Evolutionary conservation across 257 asterid genomes (phyloP).

Genomic region (Mitragyna speciosa): DNA sequence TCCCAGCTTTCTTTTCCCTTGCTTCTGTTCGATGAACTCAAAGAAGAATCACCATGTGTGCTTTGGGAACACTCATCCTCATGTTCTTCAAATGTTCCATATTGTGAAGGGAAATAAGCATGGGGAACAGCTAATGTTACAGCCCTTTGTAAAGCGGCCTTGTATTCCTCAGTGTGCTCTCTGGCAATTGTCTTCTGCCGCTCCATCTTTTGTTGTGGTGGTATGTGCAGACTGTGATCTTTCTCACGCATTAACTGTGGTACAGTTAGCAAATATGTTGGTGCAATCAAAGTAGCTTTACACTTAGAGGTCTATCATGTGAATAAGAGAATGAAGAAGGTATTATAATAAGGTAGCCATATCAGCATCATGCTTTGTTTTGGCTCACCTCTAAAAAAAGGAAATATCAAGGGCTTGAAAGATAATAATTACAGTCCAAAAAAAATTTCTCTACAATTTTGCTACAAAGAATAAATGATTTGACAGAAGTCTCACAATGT

Average conservation of each 20-base stretch:
- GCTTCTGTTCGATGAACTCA: conserved; percentile 47
- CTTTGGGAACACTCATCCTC: conserved; percentile 27
- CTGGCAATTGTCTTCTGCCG: conserved; percentile 59
- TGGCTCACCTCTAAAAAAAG: background rate
- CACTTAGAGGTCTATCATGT: too few species aligned
- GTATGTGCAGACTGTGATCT: conserved; percentile 52
- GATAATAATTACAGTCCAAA: background rate
- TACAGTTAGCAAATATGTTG: background rate
- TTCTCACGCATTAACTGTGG: conserved; percentile 58
- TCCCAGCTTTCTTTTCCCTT: conserved; percentile 64
- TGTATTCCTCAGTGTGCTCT: conserved; percentile 63
- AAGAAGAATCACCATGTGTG: conserved; percentile 38
- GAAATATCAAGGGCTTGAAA: too few species aligned
- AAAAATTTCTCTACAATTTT: background rate
- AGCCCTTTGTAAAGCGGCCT: conserved; percentile 73
- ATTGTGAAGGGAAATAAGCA: conserved; percentile 65
- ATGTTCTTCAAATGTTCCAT: conserved; percentile 66
- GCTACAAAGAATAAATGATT: background rate
- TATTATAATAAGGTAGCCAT: background rate
- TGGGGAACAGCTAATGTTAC: conserved; percentile 66
- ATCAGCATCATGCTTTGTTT: background rate
- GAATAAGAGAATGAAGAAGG: too few species aligned
- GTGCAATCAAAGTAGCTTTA: too few species aligned
- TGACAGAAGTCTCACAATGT: background rate
- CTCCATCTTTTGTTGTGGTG: conserved; percentile 74